Evolutionary conservation across 148 eudicot species (phyloP), one percentile per base, ranked within the genome.

Genomic region (Camellia japonica): DNA sequence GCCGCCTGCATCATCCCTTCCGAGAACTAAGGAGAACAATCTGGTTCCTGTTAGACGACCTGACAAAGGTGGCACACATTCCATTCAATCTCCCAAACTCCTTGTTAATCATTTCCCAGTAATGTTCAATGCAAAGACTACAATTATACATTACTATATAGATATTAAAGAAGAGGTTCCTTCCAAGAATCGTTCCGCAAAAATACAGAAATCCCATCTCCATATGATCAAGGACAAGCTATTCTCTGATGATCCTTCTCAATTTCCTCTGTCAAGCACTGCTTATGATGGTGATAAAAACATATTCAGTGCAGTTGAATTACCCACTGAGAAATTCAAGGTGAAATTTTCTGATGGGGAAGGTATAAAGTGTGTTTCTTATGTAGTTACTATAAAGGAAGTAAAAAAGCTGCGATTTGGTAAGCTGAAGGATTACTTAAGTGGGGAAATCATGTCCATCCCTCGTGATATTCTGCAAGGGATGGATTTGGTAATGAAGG

Each of bases 221-320:
- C 76, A 80, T 68, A 65, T 86, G 82, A 84, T 90, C 7, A 85
- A 82, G 76, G 87, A 93, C 41, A 85, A 88, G 64, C 79, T 93
- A 10, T 88, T 80, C 70, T 80, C 85, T 64, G 82, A 85, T 71
- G 19, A 86, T 47, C 76, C 84, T 19, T 74, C 75, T 14, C 73
- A 66, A 3, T 90, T 91, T 78, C 89, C 91, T 19, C 8, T 68
- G 55, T 84, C 82, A 42, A 82, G 63, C 84, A 86, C 86, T 80
- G 90, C 88, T 42, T 93, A 85, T 87, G 97, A 93, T 83, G 97
- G 97, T 14, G 90, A 89, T 54, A 93, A 91, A 84, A 91, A 86
- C 73, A 75, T 93, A 15, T 93, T 86, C 82, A 93, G 97, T 71
- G 85, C 90, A 19, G 85, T 78, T 20, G 5, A 3, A 16, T 85